phyloP scores from a whole-genome alignment of 768 basidiomycete species.

The Xerocomellus chrysenteron region DNA sequence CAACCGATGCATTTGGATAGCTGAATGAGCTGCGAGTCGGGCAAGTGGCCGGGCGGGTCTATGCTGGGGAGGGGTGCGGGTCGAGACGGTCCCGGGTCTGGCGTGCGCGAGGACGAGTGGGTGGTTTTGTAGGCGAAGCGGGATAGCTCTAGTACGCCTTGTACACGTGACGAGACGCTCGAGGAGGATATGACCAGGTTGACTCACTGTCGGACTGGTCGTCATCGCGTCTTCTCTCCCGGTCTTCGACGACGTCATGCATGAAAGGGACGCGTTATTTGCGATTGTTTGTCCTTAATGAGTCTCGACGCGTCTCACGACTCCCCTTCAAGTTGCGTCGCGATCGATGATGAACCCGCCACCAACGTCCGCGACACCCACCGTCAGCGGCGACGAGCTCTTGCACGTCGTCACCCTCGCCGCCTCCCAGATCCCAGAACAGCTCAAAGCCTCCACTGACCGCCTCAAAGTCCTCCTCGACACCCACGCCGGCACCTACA shows the following conservation, averaged over 20 bases:
- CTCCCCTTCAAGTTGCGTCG: not conserved
- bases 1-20: constrained; percentile 65
- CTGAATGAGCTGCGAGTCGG: constrained; percentile 45
- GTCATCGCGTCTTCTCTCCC: not conserved
- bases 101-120: not conserved
- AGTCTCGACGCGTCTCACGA: not conserved
- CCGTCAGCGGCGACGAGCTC: constrained; percentile 61
- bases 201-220: constrained; percentile 4
- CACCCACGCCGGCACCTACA: constrained; percentile 62
- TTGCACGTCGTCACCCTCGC: constrained; percentile 64
- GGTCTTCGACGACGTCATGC: constrained; percentile 6
- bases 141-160: constrained; percentile 19
- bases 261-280: constrained; percentile 47
- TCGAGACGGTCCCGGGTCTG: not conserved
- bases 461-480: constrained; percentile 68
- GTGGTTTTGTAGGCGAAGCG: constrained; percentile 39
- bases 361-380: constrained; percentile 21
- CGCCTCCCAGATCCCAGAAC: constrained; percentile 66
- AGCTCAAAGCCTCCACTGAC: constrained; percentile 47
- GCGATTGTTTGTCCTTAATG: constrained; percentile 26
- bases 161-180: not conserved
- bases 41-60: constrained; percentile 34
- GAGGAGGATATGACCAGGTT: no score
- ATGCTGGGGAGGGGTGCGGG: constrained; percentile 4
- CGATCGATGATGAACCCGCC: constrained; percentile 25